These are phyloP conservation scores for Penicillium sp. DNA, from an alignment of 2,329 filamentous ascomycete species.

Conservation along the genomic window DNA sequence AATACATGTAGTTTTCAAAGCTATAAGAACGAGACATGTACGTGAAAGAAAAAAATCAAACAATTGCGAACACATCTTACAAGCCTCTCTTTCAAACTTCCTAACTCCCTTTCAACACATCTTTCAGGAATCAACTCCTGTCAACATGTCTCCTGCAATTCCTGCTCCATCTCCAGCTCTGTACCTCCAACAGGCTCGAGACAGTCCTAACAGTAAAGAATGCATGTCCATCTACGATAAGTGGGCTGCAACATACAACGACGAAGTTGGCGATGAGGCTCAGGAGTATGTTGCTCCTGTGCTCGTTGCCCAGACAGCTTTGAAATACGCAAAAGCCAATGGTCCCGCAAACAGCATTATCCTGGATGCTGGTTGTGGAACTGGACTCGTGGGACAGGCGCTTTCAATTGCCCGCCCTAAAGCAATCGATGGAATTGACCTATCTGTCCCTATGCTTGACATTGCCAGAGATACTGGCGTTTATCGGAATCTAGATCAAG, in stretches of 20 bases:
- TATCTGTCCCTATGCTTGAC: conserved; percentile 55
- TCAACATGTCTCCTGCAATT: conserved; percentile 3
- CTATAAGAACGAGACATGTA: conserved; percentile 6
- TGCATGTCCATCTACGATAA: conserved; percentile 46
- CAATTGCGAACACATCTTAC: background rate
- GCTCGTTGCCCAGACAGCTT: conserved; percentile 38
- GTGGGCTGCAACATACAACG: conserved; percentile 49
- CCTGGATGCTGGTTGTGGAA: conserved; percentile 59
- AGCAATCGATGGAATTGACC: conserved; percentile 55
- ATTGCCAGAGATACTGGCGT: conserved; percentile 51
- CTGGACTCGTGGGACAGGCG: conserved; percentile 53
- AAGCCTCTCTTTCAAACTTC: background rate
- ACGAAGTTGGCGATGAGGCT: conserved; percentile 38
- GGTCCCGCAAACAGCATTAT: conserved; percentile 34
- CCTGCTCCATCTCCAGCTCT: conserved; percentile 13
- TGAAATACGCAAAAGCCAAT: conserved; percentile 17
- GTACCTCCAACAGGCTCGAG: conserved; percentile 41
- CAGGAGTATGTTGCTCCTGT: conserved; percentile 46
- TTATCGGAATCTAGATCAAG: conserved; percentile 48
- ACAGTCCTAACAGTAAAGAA: conserved; percentile 35
- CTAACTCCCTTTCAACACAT: background rate
- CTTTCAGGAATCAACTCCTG: background rate
- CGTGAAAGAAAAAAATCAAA: background rate
- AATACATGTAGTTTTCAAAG: background rate
- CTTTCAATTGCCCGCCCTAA: conserved; percentile 47